Evolutionary conservation across 345 rosid genomes (phyloP), one percentile per base, ranked within the genome.

Genomic region (Boechera divaricarpa): DNA sequence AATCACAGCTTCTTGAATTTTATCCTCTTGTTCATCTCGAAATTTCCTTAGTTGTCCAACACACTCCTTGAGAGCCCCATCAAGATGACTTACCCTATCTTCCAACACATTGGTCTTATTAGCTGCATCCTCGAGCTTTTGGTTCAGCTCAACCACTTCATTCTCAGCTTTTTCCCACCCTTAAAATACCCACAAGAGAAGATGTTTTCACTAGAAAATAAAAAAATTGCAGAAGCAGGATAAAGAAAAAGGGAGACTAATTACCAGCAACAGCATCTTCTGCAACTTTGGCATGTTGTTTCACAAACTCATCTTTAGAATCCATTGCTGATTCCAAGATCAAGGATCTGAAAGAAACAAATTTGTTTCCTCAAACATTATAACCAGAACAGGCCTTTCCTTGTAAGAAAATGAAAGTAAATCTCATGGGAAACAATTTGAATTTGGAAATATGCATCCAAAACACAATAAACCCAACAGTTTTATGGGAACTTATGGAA

Each of bases 81-180:
- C 97, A 29, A 94, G 85, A 77, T 94, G 95, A 70, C 77, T 86
- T 52, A 86, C 84, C 60, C 91, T 85, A 84, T 88, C 91, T 84
- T 90, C 97, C 71, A 89, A 80, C 36, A 63, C 69, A 59, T 69
- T 78, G 29, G 88, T 89, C 77, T 80, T 82, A 69, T 82, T 79
- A 26, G 29, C 70, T 38, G 82, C 80, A 63, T 69, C 85, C 55
- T 89, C 91, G 5, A 91, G 87, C 72, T 89, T 88, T 72, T 81
- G 76, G 83, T 87, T 94, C 33, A 94, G 47, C 61, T 72, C 76
- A 35, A 64, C 80, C 21, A 67, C 83, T 75, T 90, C 98, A 63
- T 81, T 85, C 84, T 91, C 97, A 76, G 98, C 93, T 71, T 86
- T 88, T 78, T 94, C 97, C 97, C 97, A 94, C 9, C 98, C 98